Base-by-base conservation (phyloP, 352 stramenopile species). In the Thalassiosira sp. region DNA sequence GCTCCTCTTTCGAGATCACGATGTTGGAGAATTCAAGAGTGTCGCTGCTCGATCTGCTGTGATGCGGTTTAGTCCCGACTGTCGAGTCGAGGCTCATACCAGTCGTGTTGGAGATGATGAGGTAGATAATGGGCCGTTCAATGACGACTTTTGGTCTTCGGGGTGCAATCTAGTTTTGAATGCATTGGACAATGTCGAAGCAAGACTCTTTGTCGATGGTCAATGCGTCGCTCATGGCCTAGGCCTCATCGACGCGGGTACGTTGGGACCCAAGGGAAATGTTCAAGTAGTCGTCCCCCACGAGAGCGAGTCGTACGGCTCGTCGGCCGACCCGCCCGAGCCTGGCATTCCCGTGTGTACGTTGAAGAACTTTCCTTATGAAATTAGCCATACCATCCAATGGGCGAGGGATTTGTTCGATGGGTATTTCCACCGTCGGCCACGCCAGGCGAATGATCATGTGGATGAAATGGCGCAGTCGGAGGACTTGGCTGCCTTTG, bases 361-460 rank as follows among this genome's bases (percentile, higher is more conserved):
- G 7, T 84, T 99, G 16, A 98, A 99, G 79, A 99, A 99, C 85
- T 99, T 99, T 76, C 97, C 97, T 0, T 98, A 99, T 76, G 91
- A 97, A 24, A 99, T 99, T 67, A 97, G 98, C 52, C 97, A 99
- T 87, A 99, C 96, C 24, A 97, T 99, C 28, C 90, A 93, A 81
- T 93, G 87, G 87, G 85, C 75, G 11, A 68, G 85, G 27, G 85
- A 93, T 67, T 66, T 91, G 15, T 91, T 93, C 52, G 85, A 93
- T 61, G 87, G 85, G 6, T 80, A 90, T 13, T 93, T 89, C 75
- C 46, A 76, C 49, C 60, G 78, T 66, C 66, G 87, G 28, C 83
- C 85, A 43, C 57, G 69, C 24, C 87, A 91, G 60, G 81, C 73
- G 31, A 91, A 91, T 67, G 71, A 91, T 67, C 79, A 86, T 37